phyloP scores from a whole-genome alignment of 2,329 filamentous ascomycete genomes.

The Microdochium paspali region DNA sequence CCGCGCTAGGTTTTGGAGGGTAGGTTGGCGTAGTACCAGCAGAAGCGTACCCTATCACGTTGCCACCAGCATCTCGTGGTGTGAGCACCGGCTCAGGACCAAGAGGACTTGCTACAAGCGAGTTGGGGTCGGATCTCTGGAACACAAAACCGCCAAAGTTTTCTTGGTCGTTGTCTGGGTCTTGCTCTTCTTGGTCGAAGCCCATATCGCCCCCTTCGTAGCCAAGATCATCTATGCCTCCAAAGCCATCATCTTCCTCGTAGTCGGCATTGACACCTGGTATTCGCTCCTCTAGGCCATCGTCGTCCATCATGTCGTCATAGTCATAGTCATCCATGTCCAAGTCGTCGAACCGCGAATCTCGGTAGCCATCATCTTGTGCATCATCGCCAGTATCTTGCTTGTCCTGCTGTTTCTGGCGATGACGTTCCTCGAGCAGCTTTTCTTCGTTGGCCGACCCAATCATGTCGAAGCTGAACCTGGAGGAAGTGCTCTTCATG shows the following conservation, averaged over 20 bases:
- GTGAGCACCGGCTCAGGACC: constrained; percentile 37
- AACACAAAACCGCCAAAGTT: constrained; percentile 53
- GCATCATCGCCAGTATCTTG: constrained; percentile 29
- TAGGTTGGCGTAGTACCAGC: constrained; percentile 14
- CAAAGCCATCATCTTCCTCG: constrained; percentile 30
- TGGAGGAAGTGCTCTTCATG: constrained; percentile 68
- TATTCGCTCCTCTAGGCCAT: constrained; percentile 57
- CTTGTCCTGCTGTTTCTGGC: constrained; percentile 56
- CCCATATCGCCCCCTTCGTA: constrained; percentile 16
- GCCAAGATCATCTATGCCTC: constrained; percentile 19
- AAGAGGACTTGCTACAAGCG: constrained; percentile 39
- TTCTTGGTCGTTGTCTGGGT: constrained; percentile 47
- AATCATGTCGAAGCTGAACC: constrained; percentile 76
- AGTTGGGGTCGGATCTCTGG: constrained; percentile 42
- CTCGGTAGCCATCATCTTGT: constrained; percentile 22
- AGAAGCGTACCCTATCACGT: constrained; percentile 47
- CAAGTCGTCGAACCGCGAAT: constrained; percentile 51
- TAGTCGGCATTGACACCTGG: constrained; percentile 43
- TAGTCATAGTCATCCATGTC: constrained; percentile 52
- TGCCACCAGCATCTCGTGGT: constrained; percentile 44
- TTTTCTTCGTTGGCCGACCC: constrained; percentile 60
- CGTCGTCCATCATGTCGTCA: constrained; percentile 56
- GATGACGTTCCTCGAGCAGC: constrained; percentile 63
- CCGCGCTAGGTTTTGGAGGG: not conserved
- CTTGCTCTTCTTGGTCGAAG: constrained; percentile 20